These are phyloP conservation scores for Mimosa bimucronata DNA, from an alignment of 306 rosid species.

Conservation along the genomic window DNA sequence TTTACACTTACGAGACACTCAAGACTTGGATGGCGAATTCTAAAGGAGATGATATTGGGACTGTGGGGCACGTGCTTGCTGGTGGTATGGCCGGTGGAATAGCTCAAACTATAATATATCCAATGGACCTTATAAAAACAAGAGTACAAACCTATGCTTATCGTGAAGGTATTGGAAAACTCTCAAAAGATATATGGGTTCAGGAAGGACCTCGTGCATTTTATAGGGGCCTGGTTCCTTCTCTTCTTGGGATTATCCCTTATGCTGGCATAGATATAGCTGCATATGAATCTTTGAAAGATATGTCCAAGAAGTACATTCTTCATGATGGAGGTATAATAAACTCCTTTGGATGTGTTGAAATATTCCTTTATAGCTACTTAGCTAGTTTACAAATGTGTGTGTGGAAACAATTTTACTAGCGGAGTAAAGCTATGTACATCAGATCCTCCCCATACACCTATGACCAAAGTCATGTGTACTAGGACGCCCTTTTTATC, in stretches of 20 bases:
- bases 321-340: conserved; percentile 54
- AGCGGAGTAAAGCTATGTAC: too few relatives aligned
- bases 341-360: conserved; percentile 4
- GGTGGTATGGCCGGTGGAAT: conserved; percentile 95
- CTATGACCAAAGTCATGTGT: too few relatives aligned
- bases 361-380: conserved; percentile 17
- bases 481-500: too few relatives aligned
- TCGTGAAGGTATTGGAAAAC: conserved; percentile 56
- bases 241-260: conserved; percentile 90
- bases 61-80: conserved; percentile 64
- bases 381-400: neutral
- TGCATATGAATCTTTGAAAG: conserved; percentile 87
- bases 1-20: conserved; percentile 77
- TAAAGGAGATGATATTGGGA: conserved; percentile 68
- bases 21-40: conserved; percentile 55
- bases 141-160: conserved; percentile 68
- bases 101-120: conserved; percentile 88
- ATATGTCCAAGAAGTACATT: conserved; percentile 76
- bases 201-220: conserved; percentile 93
- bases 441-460: too few relatives aligned
- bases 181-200: conserved; percentile 78
- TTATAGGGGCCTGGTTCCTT: conserved; percentile 85
- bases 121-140: conserved; percentile 89
- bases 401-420: too few relatives aligned
- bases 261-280: conserved; percentile 96